phyloP scores from a whole-genome alignment of 2,329 filamentous ascomycete species.

The Dryadomyces sulphureus region DNA sequence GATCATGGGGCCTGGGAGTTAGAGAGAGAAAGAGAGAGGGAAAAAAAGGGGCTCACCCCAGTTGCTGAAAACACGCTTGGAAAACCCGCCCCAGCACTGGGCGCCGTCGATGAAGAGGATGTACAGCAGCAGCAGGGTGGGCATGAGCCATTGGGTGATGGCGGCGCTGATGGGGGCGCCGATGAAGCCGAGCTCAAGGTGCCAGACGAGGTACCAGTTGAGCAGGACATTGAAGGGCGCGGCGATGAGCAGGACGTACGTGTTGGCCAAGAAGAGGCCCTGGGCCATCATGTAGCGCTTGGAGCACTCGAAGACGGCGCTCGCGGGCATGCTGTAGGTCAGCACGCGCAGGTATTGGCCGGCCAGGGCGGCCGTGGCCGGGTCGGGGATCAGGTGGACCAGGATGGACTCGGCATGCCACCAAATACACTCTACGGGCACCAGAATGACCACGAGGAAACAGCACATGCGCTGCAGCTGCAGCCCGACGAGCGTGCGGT shows the following conservation, averaged over 20 bases:
- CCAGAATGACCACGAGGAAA: constrained; percentile 53
- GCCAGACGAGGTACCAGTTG: constrained; percentile 71
- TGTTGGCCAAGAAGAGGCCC: constrained; percentile 64
- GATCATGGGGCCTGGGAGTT: constrained; percentile 53
- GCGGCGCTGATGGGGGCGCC: constrained; percentile 67
- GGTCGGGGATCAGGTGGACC: constrained; percentile 50
- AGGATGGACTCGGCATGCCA: constrained; percentile 52
- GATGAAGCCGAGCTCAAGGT: constrained; percentile 50
- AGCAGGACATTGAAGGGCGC: constrained; percentile 64
- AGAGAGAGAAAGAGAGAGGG: neutral
- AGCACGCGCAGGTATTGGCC: constrained; percentile 60
- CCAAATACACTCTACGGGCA: constrained; percentile 61
- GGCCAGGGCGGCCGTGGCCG: constrained; percentile 54
- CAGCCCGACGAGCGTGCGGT: constrained; percentile 73
- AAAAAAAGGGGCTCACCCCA: constrained; percentile 42
- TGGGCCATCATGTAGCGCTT: constrained; percentile 76
- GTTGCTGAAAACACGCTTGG: constrained; percentile 52
- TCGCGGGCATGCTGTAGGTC: constrained; percentile 57
- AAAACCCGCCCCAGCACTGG: constrained; percentile 72
- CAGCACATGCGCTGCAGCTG: constrained; percentile 70
- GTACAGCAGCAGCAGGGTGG: constrained; percentile 57
- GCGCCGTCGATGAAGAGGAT: constrained; percentile 55
- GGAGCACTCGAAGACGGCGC: constrained; percentile 59
- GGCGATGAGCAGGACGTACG: constrained; percentile 61
- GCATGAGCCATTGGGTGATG: constrained; percentile 62